phyloP scores from a whole-genome alignment of 2,329 filamentous ascomycete genomes.

The Leptodontidium sp. region DNA sequence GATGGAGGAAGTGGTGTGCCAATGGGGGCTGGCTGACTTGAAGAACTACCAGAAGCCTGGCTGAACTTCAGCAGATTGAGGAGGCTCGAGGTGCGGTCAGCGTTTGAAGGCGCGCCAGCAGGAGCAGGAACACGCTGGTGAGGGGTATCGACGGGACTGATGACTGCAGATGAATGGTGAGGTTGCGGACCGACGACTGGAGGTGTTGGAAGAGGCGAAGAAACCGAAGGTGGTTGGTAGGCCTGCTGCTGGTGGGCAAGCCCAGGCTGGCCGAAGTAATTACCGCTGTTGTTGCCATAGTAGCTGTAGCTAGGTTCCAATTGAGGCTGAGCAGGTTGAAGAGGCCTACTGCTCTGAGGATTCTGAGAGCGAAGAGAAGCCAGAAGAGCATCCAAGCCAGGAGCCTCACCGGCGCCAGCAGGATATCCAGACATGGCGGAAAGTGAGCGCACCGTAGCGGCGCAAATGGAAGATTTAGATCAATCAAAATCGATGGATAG shows the following conservation, averaged over 20 bases:
- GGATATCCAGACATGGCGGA: slow-evolving; percentile 48
- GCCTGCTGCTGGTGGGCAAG: slow-evolving; percentile 43
- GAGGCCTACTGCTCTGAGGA: slow-evolving; percentile 27
- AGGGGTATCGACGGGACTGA: slow-evolving; percentile 61
- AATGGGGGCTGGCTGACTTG: slow-evolving; percentile 42
- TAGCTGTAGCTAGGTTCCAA: slow-evolving; percentile 44
- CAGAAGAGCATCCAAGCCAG: slow-evolving; percentile 46
- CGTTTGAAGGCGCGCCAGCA: slow-evolving; percentile 47
- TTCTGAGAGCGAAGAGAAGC: slow-evolving; percentile 46
- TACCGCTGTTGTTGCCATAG: slow-evolving; percentile 40
- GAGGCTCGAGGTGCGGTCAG: slow-evolving; percentile 62
- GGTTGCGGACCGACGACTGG: slow-evolving; percentile 61
- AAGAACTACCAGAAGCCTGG: slow-evolving; percentile 50
- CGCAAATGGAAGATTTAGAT: slow-evolving; percentile 43
- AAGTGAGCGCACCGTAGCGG: slow-evolving; percentile 43
- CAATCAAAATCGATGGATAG: slow-evolving; percentile 38
- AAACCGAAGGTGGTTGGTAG: slow-evolving; percentile 64
- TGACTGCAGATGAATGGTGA: slow-evolving; percentile 63
- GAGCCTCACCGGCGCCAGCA: slow-evolving; percentile 40
- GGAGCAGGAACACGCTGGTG: slow-evolving; percentile 50
- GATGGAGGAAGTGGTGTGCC: slow-evolving; percentile 44
- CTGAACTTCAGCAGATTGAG: slow-evolving; percentile 73
- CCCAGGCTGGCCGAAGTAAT: slow-evolving; percentile 42
- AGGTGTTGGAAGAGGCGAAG: slow-evolving; percentile 65
- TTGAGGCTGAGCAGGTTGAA: slow-evolving; percentile 36